Conservation (phyloP, 2,329 filamentous ascomycete genomes). For the Apiospora rasikravindrae region DNA sequence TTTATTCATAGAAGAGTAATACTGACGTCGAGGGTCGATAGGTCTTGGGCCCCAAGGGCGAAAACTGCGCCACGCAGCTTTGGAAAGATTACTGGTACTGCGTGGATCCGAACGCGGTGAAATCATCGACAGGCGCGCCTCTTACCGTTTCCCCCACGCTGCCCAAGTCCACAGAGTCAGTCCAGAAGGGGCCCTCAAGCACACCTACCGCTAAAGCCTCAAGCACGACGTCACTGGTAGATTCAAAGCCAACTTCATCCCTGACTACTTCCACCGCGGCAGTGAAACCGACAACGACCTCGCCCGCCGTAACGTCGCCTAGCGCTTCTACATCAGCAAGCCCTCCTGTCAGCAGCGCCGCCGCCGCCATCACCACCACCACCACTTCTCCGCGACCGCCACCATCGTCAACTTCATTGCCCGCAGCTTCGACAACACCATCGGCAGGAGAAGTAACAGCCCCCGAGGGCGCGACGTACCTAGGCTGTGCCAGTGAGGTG, state of each 20-base stretch:
- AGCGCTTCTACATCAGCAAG: not conserved
- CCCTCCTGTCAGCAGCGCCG: not conserved
- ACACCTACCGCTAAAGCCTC: not conserved
- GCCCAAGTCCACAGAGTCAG: not conserved
- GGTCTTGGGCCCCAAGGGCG: not conserved
- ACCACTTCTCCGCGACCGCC: not conserved
- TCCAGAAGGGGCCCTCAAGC: not conserved
- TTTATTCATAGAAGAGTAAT: no score
- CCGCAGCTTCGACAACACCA: not conserved
- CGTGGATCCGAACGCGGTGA: no score
- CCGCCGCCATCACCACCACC: not conserved
- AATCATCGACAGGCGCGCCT: not conserved
- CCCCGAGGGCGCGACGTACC: constrained; percentile 23
- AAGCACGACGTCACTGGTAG: not conserved
- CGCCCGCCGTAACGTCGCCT: not conserved
- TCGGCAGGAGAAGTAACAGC: not conserved
- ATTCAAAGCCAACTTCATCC: not conserved
- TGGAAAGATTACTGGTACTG: not conserved
- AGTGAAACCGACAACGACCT: not conserved
- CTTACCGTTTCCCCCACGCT: not conserved
- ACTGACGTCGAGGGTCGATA: no score
- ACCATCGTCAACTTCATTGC: not conserved
- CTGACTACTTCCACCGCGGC: not conserved
- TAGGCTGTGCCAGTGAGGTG: constrained; percentile 28
- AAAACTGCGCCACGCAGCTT: not conserved